phyloP scores from a whole-genome alignment of 1,139 yeast genomes.

The Protomyces gravidus region DNA sequence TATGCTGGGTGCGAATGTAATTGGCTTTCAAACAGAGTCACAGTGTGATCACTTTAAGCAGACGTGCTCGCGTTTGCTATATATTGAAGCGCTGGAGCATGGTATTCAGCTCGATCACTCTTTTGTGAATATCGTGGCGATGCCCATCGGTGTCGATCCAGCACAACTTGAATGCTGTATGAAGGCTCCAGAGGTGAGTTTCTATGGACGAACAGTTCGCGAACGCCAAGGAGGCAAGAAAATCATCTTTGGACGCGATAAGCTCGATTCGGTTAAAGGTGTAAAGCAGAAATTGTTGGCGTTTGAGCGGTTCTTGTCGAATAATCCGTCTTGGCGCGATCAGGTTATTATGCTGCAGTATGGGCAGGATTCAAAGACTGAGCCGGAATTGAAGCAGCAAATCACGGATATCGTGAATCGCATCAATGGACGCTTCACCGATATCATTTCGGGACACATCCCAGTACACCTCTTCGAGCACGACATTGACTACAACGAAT shows the following conservation, averaged over 20 bases:
- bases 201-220: constrained; percentile 68
- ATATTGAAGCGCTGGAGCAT: constrained; percentile 73
- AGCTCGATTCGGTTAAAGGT: constrained; percentile 82
- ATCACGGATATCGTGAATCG: constrained; percentile 74
- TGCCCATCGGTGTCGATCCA: constrained; percentile 87
- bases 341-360: constrained; percentile 76
- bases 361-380: constrained; percentile 55
- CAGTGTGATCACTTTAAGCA: constrained; percentile 90
- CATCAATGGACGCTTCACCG: constrained; percentile 69
- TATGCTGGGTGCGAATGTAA: constrained; percentile 79
- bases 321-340: constrained; percentile 66
- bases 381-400: constrained; percentile 56
- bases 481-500: constrained; percentile 84
- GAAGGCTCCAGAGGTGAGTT: constrained; percentile 52
- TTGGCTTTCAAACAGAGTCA: constrained; percentile 87
- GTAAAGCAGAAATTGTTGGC: constrained; percentile 82
- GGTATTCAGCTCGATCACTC: constrained; percentile 69
- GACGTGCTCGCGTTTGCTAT: constrained; percentile 75
- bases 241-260: constrained; percentile 81
- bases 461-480: constrained; percentile 86
- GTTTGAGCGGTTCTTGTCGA: constrained; percentile 68
- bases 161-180: constrained; percentile 50
- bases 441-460: constrained; percentile 63
- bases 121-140: constrained; percentile 60
- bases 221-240: constrained; percentile 70